phyloP scores from a whole-genome alignment of 441 rosid species.

The Iberis amara region DNA sequence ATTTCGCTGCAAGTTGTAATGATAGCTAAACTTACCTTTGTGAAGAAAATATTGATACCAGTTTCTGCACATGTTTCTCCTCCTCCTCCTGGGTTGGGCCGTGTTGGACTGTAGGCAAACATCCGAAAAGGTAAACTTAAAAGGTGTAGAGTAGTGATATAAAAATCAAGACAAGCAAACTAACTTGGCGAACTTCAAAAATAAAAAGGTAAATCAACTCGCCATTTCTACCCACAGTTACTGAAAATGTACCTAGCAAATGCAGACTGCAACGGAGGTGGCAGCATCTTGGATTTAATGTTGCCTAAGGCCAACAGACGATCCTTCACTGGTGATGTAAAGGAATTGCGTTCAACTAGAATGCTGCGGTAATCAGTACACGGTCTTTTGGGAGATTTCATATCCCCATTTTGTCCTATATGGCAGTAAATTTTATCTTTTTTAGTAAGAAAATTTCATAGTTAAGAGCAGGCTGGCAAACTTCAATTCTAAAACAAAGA shows the following conservation, averaged over 20 bases:
- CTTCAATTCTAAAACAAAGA: slow-evolving; percentile 3
- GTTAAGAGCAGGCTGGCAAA: slow-evolving; percentile 12
- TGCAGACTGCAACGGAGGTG: slow-evolving; percentile 92
- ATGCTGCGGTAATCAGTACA: slow-evolving; percentile 76
- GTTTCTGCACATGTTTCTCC: slow-evolving; percentile 99
- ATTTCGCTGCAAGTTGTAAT: slow-evolving; percentile 1
- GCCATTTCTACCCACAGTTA: slow-evolving; percentile 5
- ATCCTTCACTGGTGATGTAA: slow-evolving; percentile 93
- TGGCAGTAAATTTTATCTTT: slow-evolving; percentile 19
- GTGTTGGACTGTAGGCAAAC: slow-evolving; percentile 66
- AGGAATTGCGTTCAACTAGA: slow-evolving; percentile 80
- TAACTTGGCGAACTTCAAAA: slow-evolving; percentile 5
- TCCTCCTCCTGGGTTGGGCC: slow-evolving; percentile 90
- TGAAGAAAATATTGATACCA: slow-evolving; percentile 79
- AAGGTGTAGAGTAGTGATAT: slow-evolving; percentile 9
- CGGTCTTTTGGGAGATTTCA: slow-evolving; percentile 73
- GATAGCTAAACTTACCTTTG: slow-evolving; percentile 50
- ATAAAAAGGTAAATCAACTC: not conserved
- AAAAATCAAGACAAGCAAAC: slow-evolving; percentile 1
- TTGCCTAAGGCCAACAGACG: slow-evolving; percentile 62
- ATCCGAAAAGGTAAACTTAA: slow-evolving; percentile 20
- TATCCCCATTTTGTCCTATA: slow-evolving; percentile 83
- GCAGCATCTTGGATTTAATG: slow-evolving; percentile 65
- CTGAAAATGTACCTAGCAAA: slow-evolving; percentile 72
- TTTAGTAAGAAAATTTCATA: slow-evolving; percentile 10